Conservation (phyloP, 208 protist genomes). For the Kentomonas sorsogonicus region DNA sequence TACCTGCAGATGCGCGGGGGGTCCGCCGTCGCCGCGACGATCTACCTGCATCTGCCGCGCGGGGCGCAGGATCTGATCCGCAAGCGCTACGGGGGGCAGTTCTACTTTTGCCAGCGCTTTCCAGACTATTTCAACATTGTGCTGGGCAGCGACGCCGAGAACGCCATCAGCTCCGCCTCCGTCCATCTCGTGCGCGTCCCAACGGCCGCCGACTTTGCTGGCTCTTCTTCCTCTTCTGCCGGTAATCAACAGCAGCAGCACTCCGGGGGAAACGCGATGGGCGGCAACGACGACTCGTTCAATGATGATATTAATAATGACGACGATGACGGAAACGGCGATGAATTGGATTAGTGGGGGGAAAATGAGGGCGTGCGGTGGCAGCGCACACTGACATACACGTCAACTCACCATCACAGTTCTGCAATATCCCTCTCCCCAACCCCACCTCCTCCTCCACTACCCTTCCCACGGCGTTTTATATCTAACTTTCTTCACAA, state of each 20-base stretch:
- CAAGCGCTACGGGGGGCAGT: constrained; percentile 70
- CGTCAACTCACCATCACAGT: no score
- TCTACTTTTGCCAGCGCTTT: constrained; percentile 66
- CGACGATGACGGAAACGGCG: constrained; percentile 8
- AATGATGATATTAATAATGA: no score
- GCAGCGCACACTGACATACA: no score
- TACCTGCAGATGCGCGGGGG: constrained; percentile 51
- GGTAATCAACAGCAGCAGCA: no score
- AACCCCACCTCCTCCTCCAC: no score
- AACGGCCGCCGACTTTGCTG: no score
- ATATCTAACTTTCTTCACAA: no score
- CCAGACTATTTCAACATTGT: constrained; percentile 84
- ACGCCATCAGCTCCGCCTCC: constrained; percentile 58
- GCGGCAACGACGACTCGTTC: no score
- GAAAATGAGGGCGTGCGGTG: constrained; percentile 24
- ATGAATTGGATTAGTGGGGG: constrained; percentile 8
- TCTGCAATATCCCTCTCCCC: no score
- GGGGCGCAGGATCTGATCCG: constrained; percentile 72
- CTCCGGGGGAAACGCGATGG: no score
- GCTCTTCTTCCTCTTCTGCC: no score
- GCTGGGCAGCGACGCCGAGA: constrained; percentile 47
- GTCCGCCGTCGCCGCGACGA: constrained; percentile 23
- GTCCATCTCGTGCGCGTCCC: constrained; percentile 78
- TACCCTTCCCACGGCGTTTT: no score
- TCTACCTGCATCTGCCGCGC: constrained; percentile 64